Evolutionary conservation across 2,329 filamentous ascomycete species (phyloP), one percentile per base, ranked within the genome.

Genomic region (Penicillium aurantiogriseum): DNA sequence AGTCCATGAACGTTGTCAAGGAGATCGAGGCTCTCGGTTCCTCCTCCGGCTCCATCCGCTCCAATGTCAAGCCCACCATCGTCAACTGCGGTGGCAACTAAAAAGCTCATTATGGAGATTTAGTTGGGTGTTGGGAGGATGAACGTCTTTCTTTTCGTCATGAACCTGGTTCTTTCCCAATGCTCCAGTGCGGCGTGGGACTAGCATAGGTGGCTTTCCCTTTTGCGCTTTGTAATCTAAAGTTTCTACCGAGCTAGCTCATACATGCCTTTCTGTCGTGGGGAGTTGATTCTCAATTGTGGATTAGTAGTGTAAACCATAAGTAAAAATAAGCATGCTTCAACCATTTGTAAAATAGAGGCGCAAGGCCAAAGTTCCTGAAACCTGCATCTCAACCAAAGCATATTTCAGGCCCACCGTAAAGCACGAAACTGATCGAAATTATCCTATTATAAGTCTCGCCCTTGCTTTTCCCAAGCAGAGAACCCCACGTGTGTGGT

Each of bases 21-120:
- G 77, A 80, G 63, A 83, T 88, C 63, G 85, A 88, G 79, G 77
- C 78, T 52, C 79, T 80, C 67, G 85, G 85, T 67, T 81, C 76
- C 75, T 74, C 71, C 71, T 80, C 76, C 58, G 85, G 85, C 57
- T 48, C 72, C 53, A 64, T 78, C 66, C 80, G 82, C 76, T 80
- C 81, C 72, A 71, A 75, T 72, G 74, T 79, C 74, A 80, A 80
- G 69, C 83, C 83, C 57, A 82, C 78, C 69, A 86, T 86, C 69
- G 74, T 79, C 59, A 72, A 74, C 63, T 74, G 75, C 64, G 84
- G 83, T 69, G 74, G 76, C 67, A 52, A 68, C 53, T 81, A 82
- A 75, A 71, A 58, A 53, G 36, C 54, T 58, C n/a, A 42, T 46
- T 61, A n/a, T 33, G 51, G 54, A 57, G 49, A 31, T 42, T 42